Percentiles rank a stretch among this genome's conserved stretches.
These are phyloP conservation scores for Diutina neorugosa DNA, from an alignment of 1,139 yeast genomes.

Conservation along the genomic window DNA sequence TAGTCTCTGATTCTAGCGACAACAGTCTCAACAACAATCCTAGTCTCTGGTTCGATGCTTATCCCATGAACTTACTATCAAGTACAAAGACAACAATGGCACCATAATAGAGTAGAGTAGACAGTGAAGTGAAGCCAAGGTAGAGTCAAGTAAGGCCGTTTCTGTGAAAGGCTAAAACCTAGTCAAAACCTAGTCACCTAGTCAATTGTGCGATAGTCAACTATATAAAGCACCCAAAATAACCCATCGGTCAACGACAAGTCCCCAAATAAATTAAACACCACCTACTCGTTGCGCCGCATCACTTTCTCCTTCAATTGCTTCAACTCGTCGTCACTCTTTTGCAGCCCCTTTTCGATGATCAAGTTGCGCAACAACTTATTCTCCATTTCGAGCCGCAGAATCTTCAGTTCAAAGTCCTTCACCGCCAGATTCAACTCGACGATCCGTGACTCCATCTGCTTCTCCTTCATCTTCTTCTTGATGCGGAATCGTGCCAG, in stretches of 20 bases:
- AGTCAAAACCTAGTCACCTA: no score
- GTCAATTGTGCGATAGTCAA: no score
- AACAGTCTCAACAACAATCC: no score
- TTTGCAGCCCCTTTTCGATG: slow-evolving; percentile 45
- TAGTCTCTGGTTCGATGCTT: no score
- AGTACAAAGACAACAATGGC: no score
- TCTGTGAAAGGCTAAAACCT: no score
- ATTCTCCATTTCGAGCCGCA: slow-evolving; percentile 50
- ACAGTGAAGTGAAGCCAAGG: no score
- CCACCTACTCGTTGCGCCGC: background rate
- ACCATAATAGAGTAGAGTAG: no score
- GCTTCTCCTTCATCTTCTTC: slow-evolving; percentile 75
- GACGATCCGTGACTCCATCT: slow-evolving; percentile 58
- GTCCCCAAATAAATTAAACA: background rate
- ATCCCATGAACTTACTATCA: no score
- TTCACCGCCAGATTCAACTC: slow-evolving; percentile 52
- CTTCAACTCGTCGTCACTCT: slow-evolving; percentile 28
- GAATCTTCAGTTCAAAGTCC: slow-evolving; percentile 34
- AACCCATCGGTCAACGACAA: background rate
- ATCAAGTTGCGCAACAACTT: slow-evolving; percentile 57
- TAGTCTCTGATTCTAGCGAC: no score
- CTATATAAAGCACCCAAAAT: background rate
- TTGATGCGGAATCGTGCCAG: slow-evolving; percentile 70
- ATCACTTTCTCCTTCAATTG: slow-evolving; percentile 18
- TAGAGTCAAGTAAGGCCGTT: no score